phyloP scores from a whole-genome alignment of 352 stramenopile species.

The Globisporangium cylindrosporum region DNA sequence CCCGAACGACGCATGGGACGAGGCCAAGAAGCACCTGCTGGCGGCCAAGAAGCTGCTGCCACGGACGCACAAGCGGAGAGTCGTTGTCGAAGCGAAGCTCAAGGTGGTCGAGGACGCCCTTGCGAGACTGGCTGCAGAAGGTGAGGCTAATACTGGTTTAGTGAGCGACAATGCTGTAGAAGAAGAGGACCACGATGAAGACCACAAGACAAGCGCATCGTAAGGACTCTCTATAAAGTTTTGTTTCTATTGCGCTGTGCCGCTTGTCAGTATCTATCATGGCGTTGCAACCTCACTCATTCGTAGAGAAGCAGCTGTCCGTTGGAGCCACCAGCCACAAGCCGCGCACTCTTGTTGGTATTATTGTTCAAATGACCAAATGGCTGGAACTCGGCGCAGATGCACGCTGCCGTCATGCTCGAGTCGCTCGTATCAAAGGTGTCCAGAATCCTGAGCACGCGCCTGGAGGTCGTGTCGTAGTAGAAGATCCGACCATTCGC shows the following conservation, averaged over 20 bases:
- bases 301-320: slow-evolving; percentile 25
- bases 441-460: slow-evolving; percentile 20
- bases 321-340: slow-evolving; percentile 28
- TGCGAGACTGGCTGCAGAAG: neutral
- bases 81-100: slow-evolving; percentile 59
- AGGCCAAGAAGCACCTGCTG: slow-evolving; percentile 71
- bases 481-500: slow-evolving; percentile 39
- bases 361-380: neutral
- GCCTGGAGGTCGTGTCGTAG: slow-evolving; percentile 29
- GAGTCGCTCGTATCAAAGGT: slow-evolving; percentile 12
- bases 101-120: slow-evolving; percentile 32
- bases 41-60: slow-evolving; percentile 57
- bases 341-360: neutral
- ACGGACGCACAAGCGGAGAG: slow-evolving; percentile 52
- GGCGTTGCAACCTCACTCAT: neutral
- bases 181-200: slow-evolving; percentile 13
- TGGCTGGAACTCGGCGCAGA: slow-evolving; percentile 36
- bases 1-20: slow-evolving; percentile 67
- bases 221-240: neutral
- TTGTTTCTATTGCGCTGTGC: neutral
- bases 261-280: neutral
- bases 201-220: slow-evolving; percentile 4
- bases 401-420: slow-evolving; percentile 20
- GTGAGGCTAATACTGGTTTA: neutral
- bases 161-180: slow-evolving; percentile 1